Evolutionary conservation across 306 rosid species (phyloP).

Genomic region (Vigna reflexopilosa): DNA sequence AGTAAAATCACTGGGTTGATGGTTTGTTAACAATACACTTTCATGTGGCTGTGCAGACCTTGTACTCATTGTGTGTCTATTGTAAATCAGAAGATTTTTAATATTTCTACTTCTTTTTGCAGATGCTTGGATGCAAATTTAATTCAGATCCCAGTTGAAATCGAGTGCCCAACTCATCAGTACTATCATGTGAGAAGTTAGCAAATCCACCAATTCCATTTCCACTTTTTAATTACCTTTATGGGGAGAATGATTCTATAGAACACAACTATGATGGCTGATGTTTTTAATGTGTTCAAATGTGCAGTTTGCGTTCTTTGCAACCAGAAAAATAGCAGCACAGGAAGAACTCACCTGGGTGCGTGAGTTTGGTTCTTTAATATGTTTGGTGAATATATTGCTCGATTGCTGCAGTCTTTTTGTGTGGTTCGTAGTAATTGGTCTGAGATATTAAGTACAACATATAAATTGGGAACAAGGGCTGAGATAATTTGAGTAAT

Average conservation of each 20-base stretch:
- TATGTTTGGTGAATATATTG: constrained; percentile 40
- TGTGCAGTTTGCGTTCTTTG: constrained; percentile 88
- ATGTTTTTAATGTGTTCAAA: constrained; percentile 37
- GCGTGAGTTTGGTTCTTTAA: constrained; percentile 48
- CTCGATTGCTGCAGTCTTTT: constrained; percentile 26
- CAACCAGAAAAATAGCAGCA: constrained; percentile 78
- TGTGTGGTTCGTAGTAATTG: constrained; percentile 8
- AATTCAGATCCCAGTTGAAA: constrained; percentile 83
- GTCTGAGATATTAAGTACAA: constrained; percentile 16
- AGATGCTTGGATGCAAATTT: constrained; percentile 96
- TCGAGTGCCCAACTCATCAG: constrained; percentile 76
- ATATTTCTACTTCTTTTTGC: constrained; percentile 41
- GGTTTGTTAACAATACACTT: constrained; percentile 30
- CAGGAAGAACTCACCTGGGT: constrained; percentile 97
- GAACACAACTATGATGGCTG: constrained; percentile 26
- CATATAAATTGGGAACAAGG: constrained; percentile 1
- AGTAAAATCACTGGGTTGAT: not conserved
- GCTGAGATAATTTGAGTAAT: constrained; percentile 35
- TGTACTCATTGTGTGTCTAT: constrained; percentile 18
- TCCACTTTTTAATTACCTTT: constrained; percentile 30
- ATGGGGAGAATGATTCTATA: constrained; percentile 32
- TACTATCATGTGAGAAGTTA: constrained; percentile 78
- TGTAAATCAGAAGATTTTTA: constrained; percentile 21
- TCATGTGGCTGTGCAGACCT: constrained; percentile 19
- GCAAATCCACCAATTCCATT: constrained; percentile 26